Base-by-base conservation (phyloP, 108 stramenopile species). In the Pseudonitzschia pungens region DNA sequence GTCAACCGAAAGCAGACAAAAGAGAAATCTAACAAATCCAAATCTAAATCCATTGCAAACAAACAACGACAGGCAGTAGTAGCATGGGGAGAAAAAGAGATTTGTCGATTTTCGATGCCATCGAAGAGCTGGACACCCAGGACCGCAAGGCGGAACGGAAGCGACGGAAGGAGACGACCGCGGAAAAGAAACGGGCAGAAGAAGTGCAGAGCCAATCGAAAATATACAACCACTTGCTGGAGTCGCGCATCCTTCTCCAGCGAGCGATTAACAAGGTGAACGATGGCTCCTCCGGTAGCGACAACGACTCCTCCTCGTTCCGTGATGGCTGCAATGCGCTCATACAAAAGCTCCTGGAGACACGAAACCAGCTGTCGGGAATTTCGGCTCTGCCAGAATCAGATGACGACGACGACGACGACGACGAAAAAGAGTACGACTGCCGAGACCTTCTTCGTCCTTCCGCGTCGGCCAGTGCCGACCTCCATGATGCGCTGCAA, bases 171-270 rank as follows among this genome's bases (percentile, higher is more conserved):
- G 42, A 58, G 28, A 62, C 65, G 4, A 60, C 24, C 21, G 41
- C 29, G 10, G 67, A 79, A 27, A 43, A 41, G 20, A 50, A 68
- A 18, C 57, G 59, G 11, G 67, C 77, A 8, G 16, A 68, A 22
- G 90, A 88, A 29, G 86, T 87, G 1, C 72, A 85, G 28, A 63
- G 69, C 27, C 88, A 89, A 56, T 78, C 74, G 7, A 81, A 87
- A 55, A 68, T 93, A 4, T 77, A 87, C 62, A 53, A 69, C 0
- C 80, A 84, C 50, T 68, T 91, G 59, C 22, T 94, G 44, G 89
- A 94, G 67, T 76, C 81, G 58, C 80, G 89, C 2, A 94, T 94
- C 68, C 79, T 91, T 45, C 58, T 86, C 40, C 93, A 94, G 29
- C 81, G 93, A 18, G 75, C 82, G 48, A 36, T 88, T 21, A 62